Percentiles rank a stretch among this genome's conserved stretches.
Conservation (phyloP, 2,329 filamentous ascomycete genomes). For the Penicillium psychrosexuale region DNA sequence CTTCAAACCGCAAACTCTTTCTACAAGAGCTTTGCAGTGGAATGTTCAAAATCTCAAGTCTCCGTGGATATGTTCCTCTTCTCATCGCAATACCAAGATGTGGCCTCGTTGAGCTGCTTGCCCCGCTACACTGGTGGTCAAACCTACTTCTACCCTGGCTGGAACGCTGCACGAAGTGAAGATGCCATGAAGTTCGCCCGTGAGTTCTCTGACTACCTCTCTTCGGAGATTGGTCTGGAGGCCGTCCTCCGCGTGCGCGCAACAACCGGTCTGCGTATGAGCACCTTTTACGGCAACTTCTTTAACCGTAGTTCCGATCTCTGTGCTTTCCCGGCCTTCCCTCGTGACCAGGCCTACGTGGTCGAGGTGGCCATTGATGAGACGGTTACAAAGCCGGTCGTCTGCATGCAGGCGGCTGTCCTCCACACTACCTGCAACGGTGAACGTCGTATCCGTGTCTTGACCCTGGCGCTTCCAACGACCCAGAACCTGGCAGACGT, state of each 20-base stretch:
- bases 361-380: constrained; percentile 98
- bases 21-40: constrained; percentile 98
- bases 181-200: constrained; percentile 97
- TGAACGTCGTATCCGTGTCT: constrained; percentile 87
- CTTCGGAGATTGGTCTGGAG: constrained; percentile 91
- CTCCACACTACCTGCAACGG: constrained; percentile 97
- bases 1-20: constrained; percentile 93
- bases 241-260: constrained; percentile 93
- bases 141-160: constrained; percentile 97
- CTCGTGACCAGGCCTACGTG: constrained; percentile 93
- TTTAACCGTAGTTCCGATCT: constrained; percentile 98
- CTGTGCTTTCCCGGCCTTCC: constrained; percentile 96
- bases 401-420: constrained; percentile 91
- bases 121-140: constrained; percentile 95
- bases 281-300: constrained; percentile 98
- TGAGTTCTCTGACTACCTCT: constrained; percentile 96
- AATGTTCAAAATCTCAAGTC: constrained; percentile 98
- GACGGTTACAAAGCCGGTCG: constrained; percentile 82
- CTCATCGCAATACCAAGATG: constrained; percentile 93
- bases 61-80: constrained; percentile 99
- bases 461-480: constrained; percentile 89
- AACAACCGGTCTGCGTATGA: constrained; percentile 92
- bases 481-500: constrained; percentile 86
- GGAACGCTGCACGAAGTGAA: constrained; percentile 90
- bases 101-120: constrained; percentile 91